Evolutionary conservation across 768 basidiomycete genomes (phyloP).

Genomic region (Auriscalpium orientale): DNA sequence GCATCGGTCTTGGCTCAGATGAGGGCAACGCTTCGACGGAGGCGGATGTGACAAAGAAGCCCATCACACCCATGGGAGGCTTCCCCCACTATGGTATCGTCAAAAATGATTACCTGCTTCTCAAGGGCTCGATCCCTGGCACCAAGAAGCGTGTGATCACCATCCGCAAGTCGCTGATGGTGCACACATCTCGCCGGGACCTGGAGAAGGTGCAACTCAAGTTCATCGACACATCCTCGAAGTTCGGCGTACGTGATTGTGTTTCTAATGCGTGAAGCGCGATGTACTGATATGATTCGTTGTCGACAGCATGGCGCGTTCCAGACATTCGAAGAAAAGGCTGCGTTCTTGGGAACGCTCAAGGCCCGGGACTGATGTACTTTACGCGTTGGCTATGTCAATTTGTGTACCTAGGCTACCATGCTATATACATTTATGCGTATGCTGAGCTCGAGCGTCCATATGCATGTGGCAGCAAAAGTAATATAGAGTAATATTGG

Average conservation of each 20-base stretch:
- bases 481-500: no score
- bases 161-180: constrained; percentile 94
- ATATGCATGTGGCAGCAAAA: no score
- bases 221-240: constrained; percentile 98
- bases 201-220: constrained; percentile 98
- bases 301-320: constrained; percentile 77
- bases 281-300: constrained; percentile 3
- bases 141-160: constrained; percentile 98
- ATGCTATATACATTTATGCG: constrained; percentile 28
- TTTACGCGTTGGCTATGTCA: constrained; percentile 30
- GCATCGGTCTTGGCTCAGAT: constrained; percentile 76
- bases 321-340: constrained; percentile 97
- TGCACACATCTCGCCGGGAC: constrained; percentile 91
- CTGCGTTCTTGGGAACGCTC: constrained; percentile 88
- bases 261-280: background rate
- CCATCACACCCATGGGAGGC: constrained; percentile 95
- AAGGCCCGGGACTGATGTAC: constrained; percentile 63
- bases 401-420: constrained; percentile 30
- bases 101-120: constrained; percentile 96
- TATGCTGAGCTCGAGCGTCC: constrained; percentile 28
- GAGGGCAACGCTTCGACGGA: constrained; percentile 88
- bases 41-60: constrained; percentile 88
- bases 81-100: constrained; percentile 99
- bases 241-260: constrained; percentile 73
- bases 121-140: constrained; percentile 94